Evolutionary conservation across 208 protist genomes (phyloP), one percentile per base, ranked within the genome.

Genomic region (Leishmania lainsoni): DNA sequence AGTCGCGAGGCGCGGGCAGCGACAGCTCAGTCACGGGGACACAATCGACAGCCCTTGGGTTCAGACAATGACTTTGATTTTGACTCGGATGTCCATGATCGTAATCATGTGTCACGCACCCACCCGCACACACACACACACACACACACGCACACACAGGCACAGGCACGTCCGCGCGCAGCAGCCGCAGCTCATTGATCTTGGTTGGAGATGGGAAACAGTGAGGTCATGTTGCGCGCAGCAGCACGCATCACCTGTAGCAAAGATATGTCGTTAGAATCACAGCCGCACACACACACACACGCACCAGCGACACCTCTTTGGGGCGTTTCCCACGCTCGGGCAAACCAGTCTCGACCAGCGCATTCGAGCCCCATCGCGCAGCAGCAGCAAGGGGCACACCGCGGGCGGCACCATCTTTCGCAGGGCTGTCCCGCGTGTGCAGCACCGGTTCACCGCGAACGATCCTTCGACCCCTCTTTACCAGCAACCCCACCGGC

Each of bases 281-380:
- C 86, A 89, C 79, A 32, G 82, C 75, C 35, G 35, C 80, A 14
- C 49, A n/a, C 76, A 12, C n/a, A n/a, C n/a, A n/a, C 42, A 48
- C 42, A 71, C 48, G 49, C 17, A 78, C 45, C 32, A 48, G 32
- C 71, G 10, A 6, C 39, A 42, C 35, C 52, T 90, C 87, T 91
- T 87, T 91, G 85, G 70, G 61, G 88, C 88, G 88, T 91, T 91
- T 91, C 88, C 88, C 88, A 87, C 86, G 78, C 88, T 79, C 51
- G 74, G 58, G 71, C 84, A 77, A 81, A 92, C 75, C 79, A 66
- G 68, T 70, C 48, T 81, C 68, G 61, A 63, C 80, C 76, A 83
- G 88, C 84, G 88, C 86, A 91, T 90, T 90, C 84, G 70, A 91
- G 89, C 88, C 81, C 29, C 76, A 85, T 82, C 77, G 20, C 22